These are phyloP conservation scores for Plasmopara muralis DNA, from an alignment of 352 stramenopile species.

Conservation along the genomic window DNA sequence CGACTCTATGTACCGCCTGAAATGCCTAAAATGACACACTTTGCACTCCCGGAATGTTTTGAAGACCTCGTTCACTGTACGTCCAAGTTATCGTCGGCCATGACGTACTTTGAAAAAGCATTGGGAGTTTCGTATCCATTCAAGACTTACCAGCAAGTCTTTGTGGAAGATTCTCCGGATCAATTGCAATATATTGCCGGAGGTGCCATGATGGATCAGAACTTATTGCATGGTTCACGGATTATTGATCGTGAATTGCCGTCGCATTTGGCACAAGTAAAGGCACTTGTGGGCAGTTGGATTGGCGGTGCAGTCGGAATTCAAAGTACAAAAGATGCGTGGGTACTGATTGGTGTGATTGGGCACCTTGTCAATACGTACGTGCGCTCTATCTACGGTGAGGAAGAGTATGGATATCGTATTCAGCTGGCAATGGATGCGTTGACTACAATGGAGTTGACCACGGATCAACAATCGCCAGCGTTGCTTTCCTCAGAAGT, in stretches of 20 bases:
- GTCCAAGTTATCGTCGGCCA: constrained; percentile 58
- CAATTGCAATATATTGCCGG: constrained; percentile 64
- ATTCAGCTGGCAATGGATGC: constrained; percentile 83
- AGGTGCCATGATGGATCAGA: constrained; percentile 69
- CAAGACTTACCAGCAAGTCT: constrained; percentile 84
- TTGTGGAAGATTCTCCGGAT: constrained; percentile 76
- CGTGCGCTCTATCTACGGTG: constrained; percentile 67
- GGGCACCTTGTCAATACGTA: constrained; percentile 80
- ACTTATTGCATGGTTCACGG: constrained; percentile 57
- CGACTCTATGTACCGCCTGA: constrained; percentile 62
- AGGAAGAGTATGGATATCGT: constrained; percentile 81
- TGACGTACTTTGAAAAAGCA: constrained; percentile 73
- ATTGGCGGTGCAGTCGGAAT: constrained; percentile 73
- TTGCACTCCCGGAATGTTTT: constrained; percentile 68
- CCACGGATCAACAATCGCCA: constrained; percentile 50
- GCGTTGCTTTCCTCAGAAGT: constrained; percentile 68
- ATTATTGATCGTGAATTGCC: constrained; percentile 80
- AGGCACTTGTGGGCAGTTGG: constrained; percentile 72
- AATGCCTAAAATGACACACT: constrained; percentile 81
- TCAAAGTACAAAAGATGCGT: constrained; percentile 80
- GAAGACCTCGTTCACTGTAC: constrained; percentile 73
- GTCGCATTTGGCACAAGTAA: constrained; percentile 77
- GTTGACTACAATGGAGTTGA: constrained; percentile 79
- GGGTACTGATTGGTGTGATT: constrained; percentile 76
- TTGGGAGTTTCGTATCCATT: constrained; percentile 72